Conservation (phyloP, 768 basidiomycete genomes). For the Tricholoma sp. region DNA sequence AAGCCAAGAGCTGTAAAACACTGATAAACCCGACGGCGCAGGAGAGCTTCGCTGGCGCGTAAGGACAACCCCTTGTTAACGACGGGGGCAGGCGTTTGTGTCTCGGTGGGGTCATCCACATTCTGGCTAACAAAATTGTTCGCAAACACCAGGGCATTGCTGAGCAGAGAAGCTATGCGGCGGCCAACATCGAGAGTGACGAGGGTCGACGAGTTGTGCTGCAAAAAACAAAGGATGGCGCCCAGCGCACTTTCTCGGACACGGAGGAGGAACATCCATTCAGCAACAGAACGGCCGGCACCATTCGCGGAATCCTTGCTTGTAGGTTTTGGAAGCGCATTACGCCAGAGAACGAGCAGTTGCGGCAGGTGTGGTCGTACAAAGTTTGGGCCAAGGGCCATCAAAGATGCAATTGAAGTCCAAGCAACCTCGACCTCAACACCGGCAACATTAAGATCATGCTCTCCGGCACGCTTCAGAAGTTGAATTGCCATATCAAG, state of each 20-base stretch:
- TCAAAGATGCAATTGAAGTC: conserved; percentile 85
- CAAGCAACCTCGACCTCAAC: conserved; percentile 92
- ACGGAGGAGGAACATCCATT: conserved; percentile 89
- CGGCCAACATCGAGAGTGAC: conserved; percentile 90
- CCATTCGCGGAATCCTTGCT: conserved; percentile 69
- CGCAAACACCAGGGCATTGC: conserved; percentile 86
- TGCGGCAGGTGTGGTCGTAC: conserved; percentile 92
- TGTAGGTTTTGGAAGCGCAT: conserved; percentile 92
- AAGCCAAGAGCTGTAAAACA: conserved; percentile 83
- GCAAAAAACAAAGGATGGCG: conserved; percentile 83
- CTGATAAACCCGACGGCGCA: conserved; percentile 82
- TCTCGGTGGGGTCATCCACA: conserved; percentile 56
- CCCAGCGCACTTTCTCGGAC: conserved; percentile 88
- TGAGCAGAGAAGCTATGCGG: conserved; percentile 78
- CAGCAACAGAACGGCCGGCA: conserved; percentile 59
- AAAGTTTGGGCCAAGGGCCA: conserved; percentile 91
- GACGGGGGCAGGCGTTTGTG: conserved; percentile 26
- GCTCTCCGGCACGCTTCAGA: conserved; percentile 87
- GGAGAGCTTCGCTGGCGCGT: conserved; percentile 73
- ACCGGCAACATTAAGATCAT: conserved; percentile 76
- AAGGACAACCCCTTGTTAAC: conserved; percentile 48
- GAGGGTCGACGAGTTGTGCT: conserved; percentile 67
- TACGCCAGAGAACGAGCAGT: conserved; percentile 93
- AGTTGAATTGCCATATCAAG: conserved; percentile 88
- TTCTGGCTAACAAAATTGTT: conserved; percentile 74